A percentile compares a stretch with the other conserved stretches of the same genome.
phyloP scores from a whole-genome alignment of 352 stramenopile species.

The Plasmopara muralis region DNA sequence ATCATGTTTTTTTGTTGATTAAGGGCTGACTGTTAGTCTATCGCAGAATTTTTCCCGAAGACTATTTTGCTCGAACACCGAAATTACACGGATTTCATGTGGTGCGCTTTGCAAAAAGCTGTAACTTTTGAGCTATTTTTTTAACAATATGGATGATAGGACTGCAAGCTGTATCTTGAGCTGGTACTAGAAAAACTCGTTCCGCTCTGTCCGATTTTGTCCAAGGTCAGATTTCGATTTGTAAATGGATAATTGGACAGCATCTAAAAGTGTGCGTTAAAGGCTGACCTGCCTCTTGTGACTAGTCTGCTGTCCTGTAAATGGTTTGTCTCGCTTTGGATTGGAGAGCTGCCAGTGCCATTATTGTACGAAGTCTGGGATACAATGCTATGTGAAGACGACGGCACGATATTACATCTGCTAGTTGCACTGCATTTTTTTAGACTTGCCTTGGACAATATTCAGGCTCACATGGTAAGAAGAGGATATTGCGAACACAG shows the following conservation, averaged over 20 bases:
- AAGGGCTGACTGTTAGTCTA: slow-evolving; percentile 1
- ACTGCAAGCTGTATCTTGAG: slow-evolving; percentile 53
- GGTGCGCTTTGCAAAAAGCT: slow-evolving; percentile 10
- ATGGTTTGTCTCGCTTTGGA: slow-evolving; percentile 72
- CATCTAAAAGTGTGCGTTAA: slow-evolving; percentile 3
- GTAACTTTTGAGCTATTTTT: not conserved
- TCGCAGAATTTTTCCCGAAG: slow-evolving; percentile 53
- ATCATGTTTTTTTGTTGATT: not conserved
- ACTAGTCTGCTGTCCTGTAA: slow-evolving; percentile 65
- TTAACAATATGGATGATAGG: slow-evolving; percentile 16
- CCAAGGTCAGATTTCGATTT: slow-evolving; percentile 22
- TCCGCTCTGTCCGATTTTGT: slow-evolving; percentile 39
- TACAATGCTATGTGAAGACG: slow-evolving; percentile 43
- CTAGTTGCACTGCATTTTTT: slow-evolving; percentile 55
- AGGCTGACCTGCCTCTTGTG: slow-evolving; percentile 53
- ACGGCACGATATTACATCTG: slow-evolving; percentile 55
- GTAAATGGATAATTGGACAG: too few species aligned
- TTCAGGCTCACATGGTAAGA: slow-evolving; percentile 33
- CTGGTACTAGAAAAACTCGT: slow-evolving; percentile 49
- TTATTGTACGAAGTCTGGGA: slow-evolving; percentile 55
- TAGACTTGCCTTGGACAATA: slow-evolving; percentile 33
- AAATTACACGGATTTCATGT: slow-evolving; percentile 75
- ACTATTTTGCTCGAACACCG: slow-evolving; percentile 61
- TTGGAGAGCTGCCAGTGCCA: slow-evolving; percentile 42
- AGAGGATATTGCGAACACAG: not conserved